Conservation (phyloP, 257 asterid species). For the Capsicum chinense region DNA sequence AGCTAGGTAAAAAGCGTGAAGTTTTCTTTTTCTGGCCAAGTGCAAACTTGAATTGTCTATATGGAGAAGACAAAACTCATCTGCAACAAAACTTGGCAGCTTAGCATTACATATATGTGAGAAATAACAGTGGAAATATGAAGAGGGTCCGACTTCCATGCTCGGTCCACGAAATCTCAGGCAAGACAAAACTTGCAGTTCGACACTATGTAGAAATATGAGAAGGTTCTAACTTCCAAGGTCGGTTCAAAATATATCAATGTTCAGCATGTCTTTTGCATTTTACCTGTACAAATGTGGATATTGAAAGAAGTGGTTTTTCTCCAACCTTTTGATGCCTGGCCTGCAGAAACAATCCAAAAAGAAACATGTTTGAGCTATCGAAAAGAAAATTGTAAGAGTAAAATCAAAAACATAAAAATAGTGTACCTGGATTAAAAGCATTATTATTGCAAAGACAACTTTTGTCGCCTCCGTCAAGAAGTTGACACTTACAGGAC, state of each 20-base stretch:
- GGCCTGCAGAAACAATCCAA: slow-evolving; percentile 55
- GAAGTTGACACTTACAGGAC: slow-evolving; percentile 97
- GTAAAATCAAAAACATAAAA: slow-evolving; percentile 27
- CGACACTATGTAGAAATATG: slow-evolving; percentile 6
- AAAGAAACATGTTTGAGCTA: slow-evolving; percentile 8
- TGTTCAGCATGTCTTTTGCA: not conserved
- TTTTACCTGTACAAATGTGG: slow-evolving; percentile 81
- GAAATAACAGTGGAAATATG: not conserved
- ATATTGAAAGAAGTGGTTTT: slow-evolving; percentile 81
- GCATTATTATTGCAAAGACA: slow-evolving; percentile 87
- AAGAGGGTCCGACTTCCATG: not conserved
- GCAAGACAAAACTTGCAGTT: not conserved
- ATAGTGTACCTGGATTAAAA: slow-evolving; percentile 74
- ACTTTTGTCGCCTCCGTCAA: slow-evolving; percentile 86
- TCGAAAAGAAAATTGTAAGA: not conserved
- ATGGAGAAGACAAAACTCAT: slow-evolving; percentile 6
- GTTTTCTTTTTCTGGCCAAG: slow-evolving; percentile 14
- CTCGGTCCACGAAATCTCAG: not conserved
- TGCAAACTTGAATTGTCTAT: slow-evolving; percentile 1
- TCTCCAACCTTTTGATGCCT: slow-evolving; percentile 92
- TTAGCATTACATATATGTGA: not conserved
- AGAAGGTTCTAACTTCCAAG: slow-evolving; percentile 18
- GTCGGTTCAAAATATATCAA: not conserved
- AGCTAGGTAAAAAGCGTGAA: slow-evolving; percentile 14
- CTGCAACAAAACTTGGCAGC: slow-evolving; percentile 21